A percentile compares a stretch with the other conserved stretches of the same genome.
Evolutionary conservation across 2,329 filamentous ascomycete species (phyloP).

Genomic region (Microcera coccophila): DNA sequence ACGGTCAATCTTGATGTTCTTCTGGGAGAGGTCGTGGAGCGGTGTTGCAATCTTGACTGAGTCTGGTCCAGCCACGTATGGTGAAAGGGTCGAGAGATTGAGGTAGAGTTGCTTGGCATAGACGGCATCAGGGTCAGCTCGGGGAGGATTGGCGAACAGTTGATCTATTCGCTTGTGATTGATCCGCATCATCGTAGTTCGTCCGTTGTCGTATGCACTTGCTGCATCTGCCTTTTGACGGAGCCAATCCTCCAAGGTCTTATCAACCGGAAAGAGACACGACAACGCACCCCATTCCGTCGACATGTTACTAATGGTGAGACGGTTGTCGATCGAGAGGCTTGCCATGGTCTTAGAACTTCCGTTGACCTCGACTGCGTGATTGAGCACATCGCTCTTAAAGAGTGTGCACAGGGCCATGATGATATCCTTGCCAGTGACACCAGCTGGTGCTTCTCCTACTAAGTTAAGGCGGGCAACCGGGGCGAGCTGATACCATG

Average conservation of each 20-base stretch:
- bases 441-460: constrained; percentile 70
- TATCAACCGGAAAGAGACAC: constrained; percentile 73
- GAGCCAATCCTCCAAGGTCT: constrained; percentile 67
- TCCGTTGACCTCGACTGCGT: constrained; percentile 83
- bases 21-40: constrained; percentile 64
- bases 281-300: constrained; percentile 69
- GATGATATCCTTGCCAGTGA: constrained; percentile 93
- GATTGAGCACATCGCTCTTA: constrained; percentile 86
- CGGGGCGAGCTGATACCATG: constrained; percentile 87
- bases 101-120: constrained; percentile 84
- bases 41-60: constrained; percentile 85
- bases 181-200: constrained; percentile 55
- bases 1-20: constrained; percentile 75
- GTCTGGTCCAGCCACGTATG: constrained; percentile 83
- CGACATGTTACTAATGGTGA: constrained; percentile 77
- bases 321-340: constrained; percentile 66
- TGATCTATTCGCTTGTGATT: constrained; percentile 70
- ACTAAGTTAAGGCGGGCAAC: constrained; percentile 76
- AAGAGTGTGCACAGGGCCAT: constrained; percentile 83
- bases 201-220: constrained; percentile 50
- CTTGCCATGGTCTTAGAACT: constrained; percentile 71
- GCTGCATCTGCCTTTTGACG: constrained; percentile 70
- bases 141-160: constrained; percentile 61
- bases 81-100: constrained; percentile 77
- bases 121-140: constrained; percentile 69